These are phyloP conservation scores for Sphaerosporella brunnea DNA, from an alignment of 495 filamentous ascomycete species.

Conservation along the genomic window DNA sequence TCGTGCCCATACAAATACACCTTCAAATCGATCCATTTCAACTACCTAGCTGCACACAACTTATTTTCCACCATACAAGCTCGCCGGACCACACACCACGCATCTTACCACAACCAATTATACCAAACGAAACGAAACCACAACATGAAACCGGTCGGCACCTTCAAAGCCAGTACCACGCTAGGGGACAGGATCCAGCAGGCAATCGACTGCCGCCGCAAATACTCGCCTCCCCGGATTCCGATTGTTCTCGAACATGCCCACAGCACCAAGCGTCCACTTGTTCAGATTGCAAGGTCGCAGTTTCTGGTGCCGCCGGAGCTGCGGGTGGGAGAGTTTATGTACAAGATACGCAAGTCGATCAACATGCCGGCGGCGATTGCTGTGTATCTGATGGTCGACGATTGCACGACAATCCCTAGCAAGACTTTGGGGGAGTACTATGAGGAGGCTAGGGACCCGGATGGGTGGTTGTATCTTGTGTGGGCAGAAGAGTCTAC, in stretches of 20 bases:
- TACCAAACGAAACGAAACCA: no score
- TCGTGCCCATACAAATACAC: no score
- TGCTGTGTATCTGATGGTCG: neutral
- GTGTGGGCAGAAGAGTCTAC: conserved; percentile 7
- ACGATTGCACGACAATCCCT: conserved; percentile 3
- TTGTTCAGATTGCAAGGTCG: neutral
- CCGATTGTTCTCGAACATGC: neutral
- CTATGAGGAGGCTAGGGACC: conserved; percentile 16
- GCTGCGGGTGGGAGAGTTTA: neutral
- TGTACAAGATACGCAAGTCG: neutral
- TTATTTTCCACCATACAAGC: no score
- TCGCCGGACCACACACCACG: no score
- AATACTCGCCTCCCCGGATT: neutral
- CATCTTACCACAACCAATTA: no score
- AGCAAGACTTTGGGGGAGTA: conserved; percentile 16
- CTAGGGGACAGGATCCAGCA: neutral
- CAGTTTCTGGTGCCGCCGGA: neutral
- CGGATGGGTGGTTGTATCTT: conserved; percentile 13
- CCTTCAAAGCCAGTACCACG: neutral
- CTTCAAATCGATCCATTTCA: no score
- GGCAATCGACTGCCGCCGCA: neutral
- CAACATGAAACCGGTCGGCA: neutral
- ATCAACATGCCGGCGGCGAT: neutral
- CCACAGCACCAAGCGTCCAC: neutral
- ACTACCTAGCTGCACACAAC: no score